A percentile compares a stretch with the other conserved stretches of the same genome.
These are phyloP conservation scores for Lepidium campestre DNA, from an alignment of 441 rosid species.

Conservation along the genomic window DNA sequence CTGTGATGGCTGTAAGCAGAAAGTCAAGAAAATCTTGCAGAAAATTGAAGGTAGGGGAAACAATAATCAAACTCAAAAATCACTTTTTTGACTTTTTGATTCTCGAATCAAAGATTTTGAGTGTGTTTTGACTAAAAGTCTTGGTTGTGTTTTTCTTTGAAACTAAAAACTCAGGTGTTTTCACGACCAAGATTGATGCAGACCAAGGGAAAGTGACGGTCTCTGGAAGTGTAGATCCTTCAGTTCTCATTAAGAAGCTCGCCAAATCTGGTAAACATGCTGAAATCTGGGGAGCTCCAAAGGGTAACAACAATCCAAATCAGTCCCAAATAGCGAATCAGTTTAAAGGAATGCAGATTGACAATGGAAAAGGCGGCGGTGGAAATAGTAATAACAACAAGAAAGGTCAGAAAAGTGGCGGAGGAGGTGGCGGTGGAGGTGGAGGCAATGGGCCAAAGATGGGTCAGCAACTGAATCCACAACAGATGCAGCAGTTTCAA, in stretches of 20 bases:
- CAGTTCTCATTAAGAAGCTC: slow-evolving; percentile 67
- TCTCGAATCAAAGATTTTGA: background rate
- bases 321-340: slow-evolving; percentile 47
- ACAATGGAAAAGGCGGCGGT: slow-evolving; percentile 44
- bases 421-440: slow-evolving; percentile 26
- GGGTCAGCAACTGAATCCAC: slow-evolving; percentile 43
- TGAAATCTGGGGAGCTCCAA: slow-evolving; percentile 74
- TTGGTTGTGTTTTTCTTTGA: slow-evolving; percentile 15
- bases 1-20: slow-evolving; percentile 96
- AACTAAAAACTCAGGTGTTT: slow-evolving; percentile 55
- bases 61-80: background rate
- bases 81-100: slow-evolving; percentile 1
- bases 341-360: slow-evolving; percentile 66
- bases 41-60: slow-evolving; percentile 63
- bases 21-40: slow-evolving; percentile 86
- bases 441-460: slow-evolving; percentile 34
- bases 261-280: slow-evolving; percentile 92
- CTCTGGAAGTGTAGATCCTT: slow-evolving; percentile 68
- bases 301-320: slow-evolving; percentile 35
- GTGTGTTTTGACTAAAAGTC: slow-evolving; percentile 10
- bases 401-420: slow-evolving; percentile 39
- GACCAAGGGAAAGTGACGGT: slow-evolving; percentile 92
- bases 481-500: slow-evolving; percentile 49
- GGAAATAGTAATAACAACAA: slow-evolving; percentile 29
- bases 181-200: slow-evolving; percentile 57